Base-by-base conservation (phyloP, 1,284 basidiomycete species). In the Cryptococcus floricola region DNA sequence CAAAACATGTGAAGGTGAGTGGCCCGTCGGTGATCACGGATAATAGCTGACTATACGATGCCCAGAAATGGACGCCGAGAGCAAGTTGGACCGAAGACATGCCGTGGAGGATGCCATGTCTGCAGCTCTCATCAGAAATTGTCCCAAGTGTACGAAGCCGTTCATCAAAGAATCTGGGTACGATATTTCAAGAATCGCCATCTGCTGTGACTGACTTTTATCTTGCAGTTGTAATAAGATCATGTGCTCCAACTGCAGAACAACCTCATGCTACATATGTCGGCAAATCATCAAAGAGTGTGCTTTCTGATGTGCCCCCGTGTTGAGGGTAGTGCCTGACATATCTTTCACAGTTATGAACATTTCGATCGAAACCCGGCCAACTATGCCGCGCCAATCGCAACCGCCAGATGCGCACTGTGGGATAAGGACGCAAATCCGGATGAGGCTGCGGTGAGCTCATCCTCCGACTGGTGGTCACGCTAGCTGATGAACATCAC, bases 51-150 rank as follows among this genome's bases (percentile, higher is more conserved):
- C 23, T 23, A 23, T 23, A 23, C 41, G 5, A 16, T 47, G 50
- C 57, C 28, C 61, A 87, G 73, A 91, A 73, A 78, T 82, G 57
- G 85, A 86, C 58, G 81, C 84, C 7, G 88, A 91, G 68, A 84
- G 82, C 58, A 82, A 83, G 54, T 74, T 91, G 8, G 83, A 89
- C 73, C 85, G 82, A 10, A 81, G 85, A 49, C 90, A 93, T 76
- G 71, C 81, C 0, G 81, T 94, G 39, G 91, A 93, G 68, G 91
- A 94, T 71, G 91, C 90, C 4, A 92, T 94, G 90, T 88, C 88
- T 38, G 81, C 81, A 49, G 90, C 91, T 2, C 78, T 92, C 34
- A 87, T 91, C 83, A 82, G 90, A 39, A 87, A 85, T 60, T 94
- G 91, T 73, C 90, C 90, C 0, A 66, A 62, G 31, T 78, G 76